Conservation (phyloP, 2,329 filamentous ascomycete species). For the Daldinia sp. region DNA sequence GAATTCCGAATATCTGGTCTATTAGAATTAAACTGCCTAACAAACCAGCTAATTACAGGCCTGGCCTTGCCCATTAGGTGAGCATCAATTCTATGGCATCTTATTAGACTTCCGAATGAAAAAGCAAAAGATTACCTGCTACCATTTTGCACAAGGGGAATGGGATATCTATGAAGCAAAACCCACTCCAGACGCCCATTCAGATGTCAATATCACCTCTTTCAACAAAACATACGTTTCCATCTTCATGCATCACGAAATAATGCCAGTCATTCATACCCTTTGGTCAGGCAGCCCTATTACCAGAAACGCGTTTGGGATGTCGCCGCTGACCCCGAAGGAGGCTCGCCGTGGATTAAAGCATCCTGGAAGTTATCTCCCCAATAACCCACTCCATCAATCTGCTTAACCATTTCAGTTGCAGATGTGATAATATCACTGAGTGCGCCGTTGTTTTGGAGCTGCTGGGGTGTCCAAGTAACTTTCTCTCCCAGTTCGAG, state of each 20-base stretch:
- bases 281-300: neutral
- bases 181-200: neutral
- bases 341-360: slow-evolving; percentile 19
- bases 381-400: slow-evolving; percentile 50
- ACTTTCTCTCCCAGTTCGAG: slow-evolving; percentile 47
- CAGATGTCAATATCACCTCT: neutral
- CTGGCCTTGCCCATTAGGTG: neutral
- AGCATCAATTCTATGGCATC: neutral
- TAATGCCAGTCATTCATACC: neutral
- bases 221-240: neutral
- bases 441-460: slow-evolving; percentile 42
- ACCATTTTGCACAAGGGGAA: neutral
- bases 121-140: neutral
- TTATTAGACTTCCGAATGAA: neutral
- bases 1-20: neutral
- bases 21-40: neutral
- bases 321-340: neutral
- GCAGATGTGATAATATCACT: slow-evolving; percentile 44
- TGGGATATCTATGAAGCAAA: neutral
- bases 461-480: slow-evolving; percentile 42
- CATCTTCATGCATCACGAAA: neutral
- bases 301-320: neutral
- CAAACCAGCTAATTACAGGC: neutral
- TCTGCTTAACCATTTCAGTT: slow-evolving; percentile 44
- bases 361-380: slow-evolving; percentile 45